Evolutionary conservation across 2,329 filamentous ascomycete genomes (phyloP).

Genomic region (Pseudopyrenochaeta lycopersici): DNA sequence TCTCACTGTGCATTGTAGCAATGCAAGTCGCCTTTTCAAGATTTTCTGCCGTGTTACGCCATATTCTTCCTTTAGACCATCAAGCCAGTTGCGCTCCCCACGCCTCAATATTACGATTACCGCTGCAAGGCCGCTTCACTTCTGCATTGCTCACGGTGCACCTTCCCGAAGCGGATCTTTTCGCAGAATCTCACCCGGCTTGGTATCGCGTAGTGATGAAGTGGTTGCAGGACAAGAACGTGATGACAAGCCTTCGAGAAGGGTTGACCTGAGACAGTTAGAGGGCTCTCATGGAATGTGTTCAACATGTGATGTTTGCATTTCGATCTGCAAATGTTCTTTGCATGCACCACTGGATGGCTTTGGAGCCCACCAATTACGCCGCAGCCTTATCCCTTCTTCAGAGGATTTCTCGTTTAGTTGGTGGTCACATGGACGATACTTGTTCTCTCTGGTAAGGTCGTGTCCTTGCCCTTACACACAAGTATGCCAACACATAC

Average conservation of each 20-base stretch:
- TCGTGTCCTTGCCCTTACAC: too few species aligned
- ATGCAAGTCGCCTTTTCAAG: not conserved
- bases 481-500: too few species aligned
- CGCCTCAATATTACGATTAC: not conserved
- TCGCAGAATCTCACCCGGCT: not conserved
- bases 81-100: not conserved
- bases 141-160: not conserved
- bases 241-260: not conserved
- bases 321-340: too few species aligned
- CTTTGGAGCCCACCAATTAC: too few species aligned
- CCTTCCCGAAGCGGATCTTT: not conserved
- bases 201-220: not conserved
- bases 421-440: too few species aligned
- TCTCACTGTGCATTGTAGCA: not conserved
- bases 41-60: not conserved
- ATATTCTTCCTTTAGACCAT: not conserved
- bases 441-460: too few species aligned
- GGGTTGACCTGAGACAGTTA: not conserved
- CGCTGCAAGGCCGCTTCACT: constrained; percentile 1
- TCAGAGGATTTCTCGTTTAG: too few species aligned
- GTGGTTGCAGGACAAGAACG: not conserved
- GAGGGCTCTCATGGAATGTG: not conserved
- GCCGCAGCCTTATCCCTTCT: too few species aligned
- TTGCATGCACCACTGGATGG: too few species aligned
- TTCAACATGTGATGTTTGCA: too few species aligned